A percentile compares a stretch with the other conserved stretches of the same genome.
These are phyloP conservation scores for Sphagnurus paluster DNA, from an alignment of 1,284 basidiomycete genomes.

Conservation along the genomic window DNA sequence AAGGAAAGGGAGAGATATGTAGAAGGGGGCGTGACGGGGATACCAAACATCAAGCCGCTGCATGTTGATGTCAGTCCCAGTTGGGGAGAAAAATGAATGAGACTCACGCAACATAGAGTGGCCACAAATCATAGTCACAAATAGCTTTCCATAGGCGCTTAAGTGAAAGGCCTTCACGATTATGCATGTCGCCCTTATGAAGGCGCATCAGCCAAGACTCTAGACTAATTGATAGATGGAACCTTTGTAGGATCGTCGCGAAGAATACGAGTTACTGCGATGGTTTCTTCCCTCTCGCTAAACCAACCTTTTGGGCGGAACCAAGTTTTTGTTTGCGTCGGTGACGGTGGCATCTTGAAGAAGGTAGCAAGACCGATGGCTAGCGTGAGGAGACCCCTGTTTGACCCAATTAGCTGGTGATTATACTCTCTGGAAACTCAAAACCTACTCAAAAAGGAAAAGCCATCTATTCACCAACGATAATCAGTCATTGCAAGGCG, in stretches of 20 bases:
- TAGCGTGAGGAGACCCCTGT: slow-evolving; percentile 47
- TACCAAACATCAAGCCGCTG: slow-evolving; percentile 45
- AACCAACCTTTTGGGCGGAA: slow-evolving; percentile 76
- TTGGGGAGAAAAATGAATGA: not conserved
- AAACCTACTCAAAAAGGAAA: slow-evolving; percentile 15
- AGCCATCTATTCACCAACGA: slow-evolving; percentile 14
- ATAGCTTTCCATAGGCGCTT: slow-evolving; percentile 56
- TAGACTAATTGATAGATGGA: not conserved
- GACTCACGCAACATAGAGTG: slow-evolving; percentile 58
- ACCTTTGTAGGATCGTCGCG: slow-evolving; percentile 72
- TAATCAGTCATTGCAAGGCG: slow-evolving; percentile 36
- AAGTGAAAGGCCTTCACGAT: slow-evolving; percentile 65
- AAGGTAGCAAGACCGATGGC: slow-evolving; percentile 61
- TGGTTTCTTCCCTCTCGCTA: slow-evolving; percentile 52
- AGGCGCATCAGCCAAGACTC: not conserved
- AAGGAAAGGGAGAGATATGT: slow-evolving; percentile 66
- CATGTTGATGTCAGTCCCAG: not conserved
- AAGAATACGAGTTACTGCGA: slow-evolving; percentile 60
- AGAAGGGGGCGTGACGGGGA: slow-evolving; percentile 49
- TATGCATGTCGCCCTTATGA: slow-evolving; percentile 71
- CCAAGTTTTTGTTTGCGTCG: slow-evolving; percentile 68
- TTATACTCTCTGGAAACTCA: not conserved
- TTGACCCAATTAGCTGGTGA: not conserved
- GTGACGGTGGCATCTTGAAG: slow-evolving; percentile 69
- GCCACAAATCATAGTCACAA: slow-evolving; percentile 71